A percentile compares a stretch with the other conserved stretches of the same genome.
Conservation (phyloP, 495 filamentous ascomycete species). For the Podospora fimiseda region DNA sequence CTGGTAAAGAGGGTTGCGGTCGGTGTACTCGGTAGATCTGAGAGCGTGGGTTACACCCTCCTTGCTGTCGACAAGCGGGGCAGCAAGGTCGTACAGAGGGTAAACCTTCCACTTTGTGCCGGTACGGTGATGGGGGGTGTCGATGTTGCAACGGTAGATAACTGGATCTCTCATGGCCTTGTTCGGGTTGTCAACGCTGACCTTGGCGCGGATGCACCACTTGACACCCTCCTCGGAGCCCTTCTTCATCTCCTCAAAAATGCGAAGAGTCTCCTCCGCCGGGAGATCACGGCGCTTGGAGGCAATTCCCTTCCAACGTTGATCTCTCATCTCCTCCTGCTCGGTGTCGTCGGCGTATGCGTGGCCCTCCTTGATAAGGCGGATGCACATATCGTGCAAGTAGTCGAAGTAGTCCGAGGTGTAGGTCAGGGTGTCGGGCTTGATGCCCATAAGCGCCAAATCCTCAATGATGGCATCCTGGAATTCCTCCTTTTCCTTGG, state of each 20-base stretch:
- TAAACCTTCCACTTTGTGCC: slow-evolving; percentile 88
- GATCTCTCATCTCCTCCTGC: slow-evolving; percentile 74
- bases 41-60: slow-evolving; percentile 95
- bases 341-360: slow-evolving; percentile 89
- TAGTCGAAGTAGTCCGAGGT: slow-evolving; percentile 90
- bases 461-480: slow-evolving; percentile 85
- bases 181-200: slow-evolving; percentile 75
- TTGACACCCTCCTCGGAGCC: slow-evolving; percentile 66
- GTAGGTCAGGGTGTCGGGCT: slow-evolving; percentile 69
- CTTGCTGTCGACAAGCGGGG: slow-evolving; percentile 81
- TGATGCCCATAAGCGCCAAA: slow-evolving; percentile 76
- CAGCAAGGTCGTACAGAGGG: slow-evolving; percentile 92
- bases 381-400: slow-evolving; percentile 69
- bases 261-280: slow-evolving; percentile 72
- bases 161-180: slow-evolving; percentile 87
- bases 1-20: slow-evolving; percentile 94
- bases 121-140: slow-evolving; percentile 78
- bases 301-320: slow-evolving; percentile 69
- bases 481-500: slow-evolving; percentile 89
- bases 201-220: slow-evolving; percentile 87
- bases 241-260: slow-evolving; percentile 84
- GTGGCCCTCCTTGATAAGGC: slow-evolving; percentile 73
- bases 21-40: slow-evolving; percentile 93
- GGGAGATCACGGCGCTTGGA: slow-evolving; percentile 68
- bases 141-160: slow-evolving; percentile 82